A percentile compares a stretch with the other conserved stretches of the same genome.
These are phyloP conservation scores for Aspergillus ruber DNA, from an alignment of 2,329 filamentous ascomycete genomes.

Conservation along the genomic window DNA sequence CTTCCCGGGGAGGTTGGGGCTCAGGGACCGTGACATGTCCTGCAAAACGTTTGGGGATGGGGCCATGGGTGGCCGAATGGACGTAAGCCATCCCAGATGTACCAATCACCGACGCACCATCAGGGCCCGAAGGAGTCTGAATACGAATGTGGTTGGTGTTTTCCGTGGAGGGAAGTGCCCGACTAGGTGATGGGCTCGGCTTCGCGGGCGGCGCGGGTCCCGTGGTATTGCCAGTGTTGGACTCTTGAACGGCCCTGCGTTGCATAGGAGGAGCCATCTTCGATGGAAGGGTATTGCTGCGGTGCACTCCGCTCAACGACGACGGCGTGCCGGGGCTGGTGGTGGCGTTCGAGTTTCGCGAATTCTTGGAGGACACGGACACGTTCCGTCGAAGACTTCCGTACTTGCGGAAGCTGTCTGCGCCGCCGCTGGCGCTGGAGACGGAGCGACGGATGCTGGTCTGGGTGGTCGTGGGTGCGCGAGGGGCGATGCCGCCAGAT, in stretches of 20 bases:
- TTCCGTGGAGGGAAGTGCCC: conserved; percentile 17
- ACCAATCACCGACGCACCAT: conserved; percentile 6
- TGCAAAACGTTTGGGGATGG: conserved; percentile 17
- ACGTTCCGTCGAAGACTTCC: conserved; percentile 76
- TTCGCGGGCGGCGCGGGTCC: conserved; percentile 24
- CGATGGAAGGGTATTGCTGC: conserved; percentile 89
- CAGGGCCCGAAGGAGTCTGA: conserved; percentile 5
- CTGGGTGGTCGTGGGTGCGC: conserved; percentile 42
- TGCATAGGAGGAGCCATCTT: conserved; percentile 70
- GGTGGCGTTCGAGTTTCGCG: conserved; percentile 64
- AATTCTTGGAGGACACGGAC: conserved; percentile 85
- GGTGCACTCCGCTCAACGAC: conserved; percentile 55
- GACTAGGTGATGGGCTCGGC: conserved; percentile 25
- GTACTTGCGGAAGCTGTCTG: conserved; percentile 76
- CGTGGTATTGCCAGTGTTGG: conserved; percentile 39
- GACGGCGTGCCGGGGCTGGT: conserved; percentile 60
- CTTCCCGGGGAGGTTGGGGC: conserved; percentile 24
- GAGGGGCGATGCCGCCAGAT: conserved; percentile 52
- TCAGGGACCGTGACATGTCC: conserved; percentile 11
- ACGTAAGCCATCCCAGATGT: conserved; percentile 18
- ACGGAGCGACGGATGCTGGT: conserved; percentile 62
- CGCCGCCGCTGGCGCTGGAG: conserved; percentile 82
- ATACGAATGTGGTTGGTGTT: conserved; percentile 5
- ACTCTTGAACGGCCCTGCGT: background rate
- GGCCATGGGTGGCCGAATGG: conserved; percentile 29